These are phyloP conservation scores for Spathaspora girioi DNA, from an alignment of 805 yeast genomes.

Conservation along the genomic window DNA sequence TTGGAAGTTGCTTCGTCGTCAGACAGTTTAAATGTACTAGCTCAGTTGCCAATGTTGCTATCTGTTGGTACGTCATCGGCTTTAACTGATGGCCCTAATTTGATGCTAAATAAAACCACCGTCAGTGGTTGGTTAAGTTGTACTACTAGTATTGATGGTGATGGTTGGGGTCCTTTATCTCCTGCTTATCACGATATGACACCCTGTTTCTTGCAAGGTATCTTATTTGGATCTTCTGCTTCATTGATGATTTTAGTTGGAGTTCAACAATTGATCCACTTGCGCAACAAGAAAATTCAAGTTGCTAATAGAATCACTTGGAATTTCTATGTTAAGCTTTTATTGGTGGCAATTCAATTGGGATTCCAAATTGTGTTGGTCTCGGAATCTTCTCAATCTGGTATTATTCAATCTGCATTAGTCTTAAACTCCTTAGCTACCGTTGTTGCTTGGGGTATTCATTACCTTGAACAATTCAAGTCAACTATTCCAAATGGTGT, in stretches of 20 bases:
- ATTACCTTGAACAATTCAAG: constrained; percentile 71
- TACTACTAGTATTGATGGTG: constrained; percentile 17
- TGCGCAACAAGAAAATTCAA: constrained; percentile 24
- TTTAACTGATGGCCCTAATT: background rate
- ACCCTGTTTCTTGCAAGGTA: constrained; percentile 57
- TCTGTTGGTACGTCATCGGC: background rate
- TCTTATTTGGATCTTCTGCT: constrained; percentile 39
- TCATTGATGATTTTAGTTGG: constrained; percentile 44
- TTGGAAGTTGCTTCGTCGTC: background rate
- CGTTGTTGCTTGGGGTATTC: constrained; percentile 51
- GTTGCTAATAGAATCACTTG: constrained; percentile 29
- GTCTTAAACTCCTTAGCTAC: constrained; percentile 37
- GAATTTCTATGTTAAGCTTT: constrained; percentile 41
- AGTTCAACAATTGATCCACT: constrained; percentile 24
- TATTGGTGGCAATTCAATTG: constrained; percentile 36
- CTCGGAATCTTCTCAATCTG: constrained; percentile 10
- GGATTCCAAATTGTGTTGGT: constrained; percentile 27
- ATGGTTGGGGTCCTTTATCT: constrained; percentile 44
- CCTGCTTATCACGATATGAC: constrained; percentile 49
- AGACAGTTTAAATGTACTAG: background rate
- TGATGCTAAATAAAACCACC: background rate
- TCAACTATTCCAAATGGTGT: constrained; percentile 62
- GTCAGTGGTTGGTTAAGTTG: constrained; percentile 10
- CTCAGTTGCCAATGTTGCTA: background rate
- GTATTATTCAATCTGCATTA: constrained; percentile 23